Conservation (phyloP, 805 yeast species). For the Candida germanica region DNA sequence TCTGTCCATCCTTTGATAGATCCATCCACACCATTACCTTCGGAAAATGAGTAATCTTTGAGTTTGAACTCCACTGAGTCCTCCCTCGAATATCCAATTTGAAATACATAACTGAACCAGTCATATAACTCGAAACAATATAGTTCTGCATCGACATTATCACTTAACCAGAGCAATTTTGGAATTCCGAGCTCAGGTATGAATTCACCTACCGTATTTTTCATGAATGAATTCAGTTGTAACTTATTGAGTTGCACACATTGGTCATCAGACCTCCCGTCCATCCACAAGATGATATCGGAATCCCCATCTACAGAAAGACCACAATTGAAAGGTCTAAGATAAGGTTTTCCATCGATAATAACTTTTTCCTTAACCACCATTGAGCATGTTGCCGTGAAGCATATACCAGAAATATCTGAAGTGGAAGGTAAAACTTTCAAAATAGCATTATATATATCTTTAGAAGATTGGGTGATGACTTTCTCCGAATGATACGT, state of each 20-base stretch:
- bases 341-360: constrained; percentile 17
- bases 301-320: constrained; percentile 17
- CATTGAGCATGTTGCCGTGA: constrained; percentile 60
- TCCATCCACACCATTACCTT: constrained; percentile 48
- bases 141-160: constrained; percentile 16
- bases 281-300: constrained; percentile 62
- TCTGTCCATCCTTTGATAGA: constrained; percentile 53
- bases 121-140: constrained; percentile 53
- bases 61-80: constrained; percentile 8
- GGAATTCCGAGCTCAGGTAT: constrained; percentile 61
- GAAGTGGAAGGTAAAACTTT: constrained; percentile 15
- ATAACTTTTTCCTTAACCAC: constrained; percentile 36
- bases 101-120: constrained; percentile 34
- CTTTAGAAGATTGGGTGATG: constrained; percentile 40
- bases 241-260: constrained; percentile 24
- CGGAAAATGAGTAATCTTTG: constrained; percentile 1
- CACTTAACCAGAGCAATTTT: constrained; percentile 41
- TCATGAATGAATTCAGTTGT: constrained; percentile 1
- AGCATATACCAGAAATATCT: constrained; percentile 16
- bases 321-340: constrained; percentile 29
- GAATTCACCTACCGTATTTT: constrained; percentile 40
- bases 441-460: constrained; percentile 33
- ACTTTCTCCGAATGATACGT: constrained; percentile 15
- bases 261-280: constrained; percentile 40
- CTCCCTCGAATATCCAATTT: constrained; percentile 17